These are phyloP conservation scores for Thielaviopsis euricoi DNA, from an alignment of 2,329 filamentous ascomycete species.

Conservation along the genomic window DNA sequence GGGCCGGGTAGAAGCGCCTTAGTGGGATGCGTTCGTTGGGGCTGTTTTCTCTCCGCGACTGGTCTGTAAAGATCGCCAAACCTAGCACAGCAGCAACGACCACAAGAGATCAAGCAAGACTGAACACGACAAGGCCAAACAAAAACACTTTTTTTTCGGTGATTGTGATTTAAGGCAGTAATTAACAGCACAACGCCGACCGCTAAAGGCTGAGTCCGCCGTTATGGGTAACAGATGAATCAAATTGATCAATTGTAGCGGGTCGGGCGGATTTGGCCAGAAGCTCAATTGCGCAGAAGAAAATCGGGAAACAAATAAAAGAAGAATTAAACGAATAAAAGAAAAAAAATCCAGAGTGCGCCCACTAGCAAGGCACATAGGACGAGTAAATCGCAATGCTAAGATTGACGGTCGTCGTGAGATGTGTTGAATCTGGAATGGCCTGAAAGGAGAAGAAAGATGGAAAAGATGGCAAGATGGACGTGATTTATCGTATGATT, in stretches of 20 bases:
- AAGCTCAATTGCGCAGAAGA: neutral
- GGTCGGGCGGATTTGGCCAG: neutral
- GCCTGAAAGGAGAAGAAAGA: conserved; percentile 15
- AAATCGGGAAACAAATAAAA: neutral
- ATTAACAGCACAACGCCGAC: neutral
- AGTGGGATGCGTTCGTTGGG: neutral
- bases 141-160: neutral
- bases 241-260: neutral
- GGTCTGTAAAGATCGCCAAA: neutral
- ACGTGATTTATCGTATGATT: conserved; percentile 10
- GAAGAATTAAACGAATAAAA: neutral
- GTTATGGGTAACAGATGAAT: neutral
- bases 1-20: neutral
- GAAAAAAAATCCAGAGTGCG: neutral
- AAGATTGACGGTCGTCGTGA: neutral
- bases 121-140: neutral
- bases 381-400: neutral
- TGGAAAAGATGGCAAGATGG: conserved; percentile 11
- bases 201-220: neutral
- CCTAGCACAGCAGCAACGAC: neutral
- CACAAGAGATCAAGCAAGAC: neutral
- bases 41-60: neutral
- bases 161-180: neutral
- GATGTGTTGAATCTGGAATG: conserved; percentile 14
- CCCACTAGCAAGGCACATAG: neutral